Evolutionary conservation across 495 filamentous ascomycete genomes (phyloP).

Genomic region (Cudoniella acicularis): DNA sequence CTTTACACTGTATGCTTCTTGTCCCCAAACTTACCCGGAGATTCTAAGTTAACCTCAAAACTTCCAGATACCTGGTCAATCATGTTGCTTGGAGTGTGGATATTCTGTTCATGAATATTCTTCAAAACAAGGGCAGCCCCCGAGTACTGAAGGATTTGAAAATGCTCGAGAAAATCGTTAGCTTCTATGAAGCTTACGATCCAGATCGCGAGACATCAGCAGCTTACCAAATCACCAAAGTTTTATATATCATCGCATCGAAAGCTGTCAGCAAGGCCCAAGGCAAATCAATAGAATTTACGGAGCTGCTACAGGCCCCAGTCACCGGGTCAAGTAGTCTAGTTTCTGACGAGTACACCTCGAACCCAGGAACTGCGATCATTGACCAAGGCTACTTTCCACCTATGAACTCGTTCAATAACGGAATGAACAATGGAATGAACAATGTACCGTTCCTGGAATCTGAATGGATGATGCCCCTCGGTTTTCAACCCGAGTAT

Average conservation of each 20-base stretch:
- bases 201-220: background rate
- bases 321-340: background rate
- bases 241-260: background rate
- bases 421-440: background rate
- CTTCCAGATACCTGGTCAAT: background rate
- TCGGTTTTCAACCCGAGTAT: slow-evolving; percentile 4
- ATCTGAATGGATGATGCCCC: slow-evolving; percentile 9
- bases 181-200: background rate
- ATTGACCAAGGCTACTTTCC: background rate
- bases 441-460: background rate
- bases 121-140: slow-evolving; percentile 1
- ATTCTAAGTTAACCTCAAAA: background rate
- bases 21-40: background rate
- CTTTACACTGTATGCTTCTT: background rate
- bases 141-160: background rate
- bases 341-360: background rate
- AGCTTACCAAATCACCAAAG: background rate
- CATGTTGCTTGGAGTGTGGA: slow-evolving; percentile 11
- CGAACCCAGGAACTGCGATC: background rate
- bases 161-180: background rate
- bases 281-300: background rate
- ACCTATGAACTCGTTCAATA: background rate
- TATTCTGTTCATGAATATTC: slow-evolving; percentile 8
- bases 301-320: background rate
- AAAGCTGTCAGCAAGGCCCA: background rate